Base-by-base conservation (phyloP, 805 yeast species). In the Ogataea neopini region DNA sequence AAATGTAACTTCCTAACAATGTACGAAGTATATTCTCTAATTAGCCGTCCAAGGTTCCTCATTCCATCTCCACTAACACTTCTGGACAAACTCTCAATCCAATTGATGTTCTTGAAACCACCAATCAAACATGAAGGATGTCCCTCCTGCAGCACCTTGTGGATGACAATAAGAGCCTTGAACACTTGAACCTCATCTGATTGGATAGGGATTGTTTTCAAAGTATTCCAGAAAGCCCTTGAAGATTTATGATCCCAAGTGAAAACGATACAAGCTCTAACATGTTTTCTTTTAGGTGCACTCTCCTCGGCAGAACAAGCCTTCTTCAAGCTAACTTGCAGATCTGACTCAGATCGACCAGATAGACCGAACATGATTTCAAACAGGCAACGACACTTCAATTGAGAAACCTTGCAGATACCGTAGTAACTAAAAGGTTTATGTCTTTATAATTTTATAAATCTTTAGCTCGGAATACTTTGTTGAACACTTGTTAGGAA, bases 121-220 rank as follows among this genome's bases (percentile, higher is more conserved):
- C 89, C 97, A 43, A 79, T 75, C 58, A 92, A 70, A 5, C 88
- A 83, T 22, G 88, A 77, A 11, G 89, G 89, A 64, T 92, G 98
- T n/a, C 99, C 99, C 67, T 92, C 99, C 65, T 94, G 98, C n/a
- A 92, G 70, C 5, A 94, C 92, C 60, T 92, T 91, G 61, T 92
- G 98, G 40, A 90, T 76, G 54, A 88, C 77, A 45, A 91, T 86
- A 61, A 94, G 72, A 13, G 95, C 84, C 64, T 92, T 92, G 72
- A 90, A 91, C 51, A 87, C 67, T 67, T 87, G 96, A 14, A 91
- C 77, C 55, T 89, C 96, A 59, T 88, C 92, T 47, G 79, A 76
- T 53, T 84, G 90, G 48, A 91, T 71, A 1, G 97, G 96, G 52
- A 83, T 81, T 44, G 85, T 68, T 66, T 87, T 88, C 52, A 92